Base-by-base conservation (phyloP, 2,329 filamentous ascomycete genomes). In the Trichophyton rubrum region DNA sequence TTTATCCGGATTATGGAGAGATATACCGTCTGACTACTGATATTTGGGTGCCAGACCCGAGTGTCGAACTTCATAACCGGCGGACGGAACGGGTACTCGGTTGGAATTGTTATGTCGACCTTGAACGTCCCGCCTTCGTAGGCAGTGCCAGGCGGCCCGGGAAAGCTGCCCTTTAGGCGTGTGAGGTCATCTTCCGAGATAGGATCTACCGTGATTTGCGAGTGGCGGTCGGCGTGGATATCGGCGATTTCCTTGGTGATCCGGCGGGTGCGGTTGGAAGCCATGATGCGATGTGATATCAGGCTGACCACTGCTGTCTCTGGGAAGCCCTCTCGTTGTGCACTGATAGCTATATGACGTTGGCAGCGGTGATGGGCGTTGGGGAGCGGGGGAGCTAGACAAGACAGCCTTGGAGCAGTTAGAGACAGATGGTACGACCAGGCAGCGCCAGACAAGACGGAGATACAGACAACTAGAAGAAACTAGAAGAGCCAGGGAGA, bases 1-100 rank as follows among this genome's bases (percentile, higher is more conserved):
- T 11, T 15, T 15, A 11, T 6, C 20, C 38, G 30, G n/a, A 11
- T 13, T 30, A 30, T 9, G 13, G 40, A 22, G 40, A 15, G 38
- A 17, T 7, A 17, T 77, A 95, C 90, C 45, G 91, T 96, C 72
- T 93, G 88, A 69, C 88, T 92, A 80, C 89, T 95, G 76, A 99
- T 84, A 71, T 99, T 99, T 38, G 93, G 93, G 73, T 99, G 93
- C 91, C 91, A 99, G 67, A 97, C 87, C 74, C 87, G 91, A 65
- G 93, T 99, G 65, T 87, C 83, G 70, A 97, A 97, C 68, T 84
- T 87, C 87, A 99, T 97, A 62, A 83, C 74, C 3, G 93, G 93
- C 3, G 92, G 89, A 67, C 90, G 88, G 78, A 99, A 99, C 0
- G 93, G 93, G 70, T 99, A 99, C 66, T 88, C 88, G 64, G 82